phyloP scores from a whole-genome alignment of 805 yeast genomes.

The Kuraishia borneana region DNA sequence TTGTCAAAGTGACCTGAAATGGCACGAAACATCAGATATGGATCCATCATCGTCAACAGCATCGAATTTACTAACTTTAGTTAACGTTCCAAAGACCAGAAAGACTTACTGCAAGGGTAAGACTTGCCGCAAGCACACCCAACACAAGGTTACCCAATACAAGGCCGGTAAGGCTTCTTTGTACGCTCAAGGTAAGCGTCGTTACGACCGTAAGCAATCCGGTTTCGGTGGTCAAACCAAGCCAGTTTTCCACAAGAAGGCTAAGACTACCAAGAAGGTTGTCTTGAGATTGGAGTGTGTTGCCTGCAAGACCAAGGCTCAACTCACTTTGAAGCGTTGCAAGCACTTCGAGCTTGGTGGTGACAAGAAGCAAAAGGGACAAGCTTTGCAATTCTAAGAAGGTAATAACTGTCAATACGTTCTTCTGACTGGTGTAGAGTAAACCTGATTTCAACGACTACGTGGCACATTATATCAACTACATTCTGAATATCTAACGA shows the following conservation, averaged over 20 bases:
- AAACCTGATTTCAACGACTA: neutral
- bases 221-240: slow-evolving; percentile 99
- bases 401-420: slow-evolving; percentile 4
- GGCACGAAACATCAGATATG: too few species aligned
- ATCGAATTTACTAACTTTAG: slow-evolving; percentile 45
- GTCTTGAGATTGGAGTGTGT: slow-evolving; percentile 99
- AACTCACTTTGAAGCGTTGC: slow-evolving; percentile 97
- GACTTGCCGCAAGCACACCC: slow-evolving; percentile 98
- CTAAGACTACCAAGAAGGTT: slow-evolving; percentile 99
- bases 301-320: slow-evolving; percentile 97
- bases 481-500: too few species aligned
- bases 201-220: slow-evolving; percentile 99
- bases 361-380: slow-evolving; percentile 99
- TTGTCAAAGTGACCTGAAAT: too few species aligned
- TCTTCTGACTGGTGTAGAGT: too few species aligned
- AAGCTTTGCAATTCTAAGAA: slow-evolving; percentile 96
- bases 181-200: slow-evolving; percentile 99
- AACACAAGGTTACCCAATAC: slow-evolving; percentile 99
- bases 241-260: slow-evolving; percentile 99
- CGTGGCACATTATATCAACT: neutral
- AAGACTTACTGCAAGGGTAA: slow-evolving; percentile 99
- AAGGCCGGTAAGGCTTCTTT: slow-evolving; percentile 99
- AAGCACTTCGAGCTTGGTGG: slow-evolving; percentile 99
- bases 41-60: too few species aligned
- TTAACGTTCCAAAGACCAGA: slow-evolving; percentile 99